These are phyloP conservation scores for Trichoderma simmonsii DNA, from an alignment of 2,329 filamentous ascomycete genomes.

Conservation along the genomic window DNA sequence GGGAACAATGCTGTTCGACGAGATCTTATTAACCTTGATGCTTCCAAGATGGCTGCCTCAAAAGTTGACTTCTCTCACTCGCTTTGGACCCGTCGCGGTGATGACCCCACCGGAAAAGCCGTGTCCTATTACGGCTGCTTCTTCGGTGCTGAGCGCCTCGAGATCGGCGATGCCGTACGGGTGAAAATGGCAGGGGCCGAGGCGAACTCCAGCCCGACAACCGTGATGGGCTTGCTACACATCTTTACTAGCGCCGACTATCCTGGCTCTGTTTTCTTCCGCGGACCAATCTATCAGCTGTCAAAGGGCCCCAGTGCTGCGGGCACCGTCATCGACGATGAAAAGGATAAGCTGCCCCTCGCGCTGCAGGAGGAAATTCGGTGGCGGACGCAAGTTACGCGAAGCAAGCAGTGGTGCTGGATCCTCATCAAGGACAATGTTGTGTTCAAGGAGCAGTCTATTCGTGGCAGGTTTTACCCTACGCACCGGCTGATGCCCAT, in stretches of 20 bases:
- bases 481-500: slow-evolving; percentile 52
- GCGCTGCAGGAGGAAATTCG: slow-evolving; percentile 39
- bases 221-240: slow-evolving; percentile 38
- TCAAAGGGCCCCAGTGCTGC: slow-evolving; percentile 28
- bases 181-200: slow-evolving; percentile 41
- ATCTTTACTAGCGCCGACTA: slow-evolving; percentile 39
- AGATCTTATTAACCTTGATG: slow-evolving; percentile 45
- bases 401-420: slow-evolving; percentile 37
- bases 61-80: slow-evolving; percentile 50
- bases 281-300: slow-evolving; percentile 40
- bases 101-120: slow-evolving; percentile 33
- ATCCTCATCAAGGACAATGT: slow-evolving; percentile 44
- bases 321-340: slow-evolving; percentile 32
- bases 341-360: slow-evolving; percentile 42
- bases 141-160: slow-evolving; percentile 49
- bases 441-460: slow-evolving; percentile 45
- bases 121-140: slow-evolving; percentile 47
- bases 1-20: slow-evolving; percentile 37
- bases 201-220: slow-evolving; percentile 32
- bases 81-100: slow-evolving; percentile 41
- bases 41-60: slow-evolving; percentile 49
- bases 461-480: slow-evolving; percentile 58
- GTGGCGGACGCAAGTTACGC: slow-evolving; percentile 38
- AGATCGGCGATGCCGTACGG: slow-evolving; percentile 48
- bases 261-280: slow-evolving; percentile 39